Evolutionary conservation across 306 rosid species (phyloP).

Genomic region (Medicago arabica): DNA sequence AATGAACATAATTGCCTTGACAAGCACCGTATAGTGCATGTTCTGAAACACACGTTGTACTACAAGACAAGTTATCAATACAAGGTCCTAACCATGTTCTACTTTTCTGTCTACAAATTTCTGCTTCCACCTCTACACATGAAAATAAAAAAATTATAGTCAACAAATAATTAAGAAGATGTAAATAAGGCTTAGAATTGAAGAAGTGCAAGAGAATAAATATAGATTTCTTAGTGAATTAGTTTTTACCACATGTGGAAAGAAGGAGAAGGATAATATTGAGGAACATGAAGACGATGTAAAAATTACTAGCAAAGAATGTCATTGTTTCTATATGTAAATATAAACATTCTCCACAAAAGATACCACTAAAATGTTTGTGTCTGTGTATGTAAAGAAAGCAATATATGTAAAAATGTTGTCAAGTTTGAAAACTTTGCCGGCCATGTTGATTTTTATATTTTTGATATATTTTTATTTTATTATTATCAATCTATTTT

Average conservation of each 20-base stretch:
- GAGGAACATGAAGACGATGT: neutral
- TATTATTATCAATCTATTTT: neutral
- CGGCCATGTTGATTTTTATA: neutral
- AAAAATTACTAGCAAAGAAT: neutral
- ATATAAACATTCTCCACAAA: neutral
- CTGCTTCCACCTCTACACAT: neutral
- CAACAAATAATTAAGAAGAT: neutral
- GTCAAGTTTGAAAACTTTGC: neutral
- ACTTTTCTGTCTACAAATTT: neutral
- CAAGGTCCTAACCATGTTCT: neutral
- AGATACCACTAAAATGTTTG: neutral
- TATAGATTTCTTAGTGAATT: neutral
- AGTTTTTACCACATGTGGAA: neutral
- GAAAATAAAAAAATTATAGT: neutral
- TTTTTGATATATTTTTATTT: neutral
- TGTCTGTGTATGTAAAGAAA: neutral
- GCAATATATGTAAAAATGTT: neutral
- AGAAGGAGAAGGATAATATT: neutral
- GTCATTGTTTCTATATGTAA: neutral
- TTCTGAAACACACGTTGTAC: neutral
- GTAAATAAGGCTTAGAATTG: neutral
- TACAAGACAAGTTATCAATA: neutral
- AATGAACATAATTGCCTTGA: neutral
- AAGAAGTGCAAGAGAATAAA: neutral
- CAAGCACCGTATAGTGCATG: neutral